Percentiles rank a stretch among this genome's conserved stretches.
phyloP scores from a whole-genome alignment of 1,284 basidiomycete genomes.

The Pseudozyma sp. region DNA sequence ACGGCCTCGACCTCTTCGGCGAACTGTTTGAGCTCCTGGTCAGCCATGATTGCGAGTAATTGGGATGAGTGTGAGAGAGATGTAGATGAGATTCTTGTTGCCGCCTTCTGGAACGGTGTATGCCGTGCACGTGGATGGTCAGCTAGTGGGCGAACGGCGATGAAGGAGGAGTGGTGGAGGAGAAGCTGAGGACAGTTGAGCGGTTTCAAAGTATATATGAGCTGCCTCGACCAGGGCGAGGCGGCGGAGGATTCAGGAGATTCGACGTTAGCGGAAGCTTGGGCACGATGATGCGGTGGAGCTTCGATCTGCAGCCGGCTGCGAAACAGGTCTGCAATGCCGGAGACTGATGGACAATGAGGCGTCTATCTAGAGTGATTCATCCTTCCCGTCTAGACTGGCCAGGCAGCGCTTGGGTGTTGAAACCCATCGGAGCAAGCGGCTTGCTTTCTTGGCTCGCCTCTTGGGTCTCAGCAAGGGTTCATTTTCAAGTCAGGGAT shows the following conservation, averaged over 20 bases:
- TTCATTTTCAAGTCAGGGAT: not conserved
- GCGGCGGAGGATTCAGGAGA: constrained; percentile 5
- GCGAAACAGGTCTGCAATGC: constrained; percentile 14
- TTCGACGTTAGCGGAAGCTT: not conserved
- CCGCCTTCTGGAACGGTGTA: not conserved
- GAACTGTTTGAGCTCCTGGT: constrained; percentile 72
- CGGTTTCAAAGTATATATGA: constrained; percentile 9
- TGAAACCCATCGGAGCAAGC: constrained; percentile 44
- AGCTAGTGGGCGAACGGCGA: not conserved
- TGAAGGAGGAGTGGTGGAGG: not conserved
- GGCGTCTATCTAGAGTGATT: not conserved
- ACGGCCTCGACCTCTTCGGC: constrained; percentile 83
- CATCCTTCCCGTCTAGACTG: not conserved
- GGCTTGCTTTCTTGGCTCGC: constrained; percentile 8
- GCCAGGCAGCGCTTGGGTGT: constrained; percentile 5
- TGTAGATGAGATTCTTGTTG: not conserved
- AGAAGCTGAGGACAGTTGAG: not conserved
- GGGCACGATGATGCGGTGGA: not conserved
- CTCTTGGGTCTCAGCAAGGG: not conserved
- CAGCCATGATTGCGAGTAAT: constrained; percentile 38
- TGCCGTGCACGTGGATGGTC: too few species aligned
- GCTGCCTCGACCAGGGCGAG: constrained; percentile 1
- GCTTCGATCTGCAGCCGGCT: not conserved
- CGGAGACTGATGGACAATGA: constrained; percentile 9
- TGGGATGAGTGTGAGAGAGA: not conserved